phyloP scores from a whole-genome alignment of 345 rosid genomes.

The Populus alba region DNA sequence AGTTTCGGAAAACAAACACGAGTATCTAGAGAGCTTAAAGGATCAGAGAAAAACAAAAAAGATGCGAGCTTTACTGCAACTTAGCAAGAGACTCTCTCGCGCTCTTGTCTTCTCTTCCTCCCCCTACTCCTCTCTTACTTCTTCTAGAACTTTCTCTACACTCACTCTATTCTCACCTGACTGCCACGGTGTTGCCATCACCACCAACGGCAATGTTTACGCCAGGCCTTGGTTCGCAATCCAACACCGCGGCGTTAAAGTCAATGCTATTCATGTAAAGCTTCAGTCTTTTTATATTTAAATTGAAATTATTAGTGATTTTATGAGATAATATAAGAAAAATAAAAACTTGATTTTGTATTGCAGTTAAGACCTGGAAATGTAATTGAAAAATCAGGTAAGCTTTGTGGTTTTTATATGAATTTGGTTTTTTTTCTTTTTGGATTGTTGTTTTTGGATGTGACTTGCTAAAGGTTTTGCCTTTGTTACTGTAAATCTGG shows the following conservation, averaged over 20 bases:
- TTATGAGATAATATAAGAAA: no score
- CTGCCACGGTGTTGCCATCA: neutral
- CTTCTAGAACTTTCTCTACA: no score
- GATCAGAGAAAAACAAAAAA: no score
- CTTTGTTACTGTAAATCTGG: no score
- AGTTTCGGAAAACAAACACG: no score
- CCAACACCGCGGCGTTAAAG: slow-evolving; percentile 71
- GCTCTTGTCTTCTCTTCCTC: no score
- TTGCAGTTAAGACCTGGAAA: slow-evolving; percentile 79
- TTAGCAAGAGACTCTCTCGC: no score
- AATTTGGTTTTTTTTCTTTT: neutral
- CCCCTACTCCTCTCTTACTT: no score
- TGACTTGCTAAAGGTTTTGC: neutral
- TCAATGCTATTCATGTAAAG: slow-evolving; percentile 68
- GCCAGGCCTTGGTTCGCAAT: slow-evolving; percentile 45
- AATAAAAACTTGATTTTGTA: neutral
- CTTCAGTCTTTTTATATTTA: neutral
- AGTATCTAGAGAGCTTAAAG: no score
- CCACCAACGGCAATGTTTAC: neutral
- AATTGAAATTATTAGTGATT: neutral
- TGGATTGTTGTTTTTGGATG: neutral
- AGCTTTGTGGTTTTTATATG: neutral
- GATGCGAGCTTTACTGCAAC: no score
- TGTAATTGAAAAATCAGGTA: slow-evolving; percentile 85
- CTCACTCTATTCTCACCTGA: neutral